Evolutionary conservation across 495 filamentous ascomycete genomes (phyloP).

Genomic region (Penicillium tannophilum): DNA sequence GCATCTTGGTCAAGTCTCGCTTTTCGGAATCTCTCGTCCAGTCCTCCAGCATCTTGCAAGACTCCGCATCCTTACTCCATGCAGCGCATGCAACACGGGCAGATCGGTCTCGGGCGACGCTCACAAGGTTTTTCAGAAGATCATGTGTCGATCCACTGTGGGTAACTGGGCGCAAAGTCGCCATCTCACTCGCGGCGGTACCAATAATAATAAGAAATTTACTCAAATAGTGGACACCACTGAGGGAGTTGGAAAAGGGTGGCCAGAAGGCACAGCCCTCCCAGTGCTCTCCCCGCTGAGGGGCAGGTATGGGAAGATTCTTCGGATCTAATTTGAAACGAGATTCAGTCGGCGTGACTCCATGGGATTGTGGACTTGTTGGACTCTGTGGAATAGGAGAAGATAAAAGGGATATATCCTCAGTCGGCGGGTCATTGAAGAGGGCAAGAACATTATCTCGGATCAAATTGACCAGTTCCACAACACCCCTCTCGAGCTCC

Average conservation of each 20-base stretch:
- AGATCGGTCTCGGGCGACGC: conserved; percentile 78
- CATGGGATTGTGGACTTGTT: conserved; percentile 59
- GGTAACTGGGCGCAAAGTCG: conserved; percentile 64
- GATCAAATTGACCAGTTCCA: conserved; percentile 80
- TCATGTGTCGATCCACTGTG: conserved; percentile 62
- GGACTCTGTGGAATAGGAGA: conserved; percentile 78
- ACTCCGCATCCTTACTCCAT: conserved; percentile 87
- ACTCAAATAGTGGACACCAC: conserved; percentile 81
- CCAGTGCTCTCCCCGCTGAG: conserved; percentile 76
- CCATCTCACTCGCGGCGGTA: conserved; percentile 84
- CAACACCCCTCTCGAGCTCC: conserved; percentile 73
- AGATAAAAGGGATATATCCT: conserved; percentile 83
- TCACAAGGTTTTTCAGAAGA: conserved; percentile 69
- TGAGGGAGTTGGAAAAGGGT: conserved; percentile 85
- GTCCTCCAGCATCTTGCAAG: conserved; percentile 86
- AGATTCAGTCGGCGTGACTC: conserved; percentile 57
- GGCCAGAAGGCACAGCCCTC: conserved; percentile 98
- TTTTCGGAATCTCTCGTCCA: conserved; percentile 82
- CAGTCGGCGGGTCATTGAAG: conserved; percentile 86
- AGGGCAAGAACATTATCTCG: conserved; percentile 75
- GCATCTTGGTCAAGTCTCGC: conserved; percentile 87
- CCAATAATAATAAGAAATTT: conserved; percentile 80
- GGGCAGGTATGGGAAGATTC: conserved; percentile 75
- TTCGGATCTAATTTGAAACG: conserved; percentile 77
- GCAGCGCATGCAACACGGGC: conserved; percentile 77